Base-by-base conservation (phyloP, 208 protist species). In the Entamoeba nuttalli region DNA sequence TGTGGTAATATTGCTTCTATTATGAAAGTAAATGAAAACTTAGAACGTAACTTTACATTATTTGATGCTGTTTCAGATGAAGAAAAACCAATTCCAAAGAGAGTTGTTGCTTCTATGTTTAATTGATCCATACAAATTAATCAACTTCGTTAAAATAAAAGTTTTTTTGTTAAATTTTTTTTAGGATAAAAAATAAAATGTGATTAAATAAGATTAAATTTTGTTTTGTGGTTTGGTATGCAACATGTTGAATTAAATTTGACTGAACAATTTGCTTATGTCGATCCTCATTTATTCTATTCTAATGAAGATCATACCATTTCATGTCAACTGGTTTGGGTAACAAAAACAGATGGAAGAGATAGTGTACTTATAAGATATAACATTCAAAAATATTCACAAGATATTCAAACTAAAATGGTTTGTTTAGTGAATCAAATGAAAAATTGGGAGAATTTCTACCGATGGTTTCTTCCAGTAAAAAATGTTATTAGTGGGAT, bases 1-100 rank as follows among this genome's bases (percentile, higher is more conserved):
- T 99, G 98, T 97, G 98, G 98, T 52, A 99, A 99, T 96, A 98
- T 99, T 4, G 99, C 99, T 2, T 98, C 98, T 0, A 99, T 99
- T 94, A 97, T 99, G 53, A 98, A 99, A 41, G n/a, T 96, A 5
- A 35, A 95, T 62, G 95, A 96, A 21, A 30, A 95, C 4, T n/a
- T 96, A 41, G n/a, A 96, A 50, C 98, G 98, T 95, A 98, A 99
- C 94, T 99, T 99, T 96, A 99, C 98, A 96, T 99, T 99, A 53
- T 99, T 99, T 96, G 98, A 99, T 94, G 99, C 98, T 4, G 99
- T 99, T 9, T 99, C 99, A 17, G 71, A 96, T 55, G 44, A 35
- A 14, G n/a, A 53, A 11, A 52, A 94, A 11, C 19, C 14, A 51
- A 95, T 73, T 50, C 95, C 95, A 57, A 44, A 48, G 44, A 48